Evolutionary conservation across 1,284 basidiomycete genomes (phyloP).

Genomic region (Fistulinella cinereoalba): DNA sequence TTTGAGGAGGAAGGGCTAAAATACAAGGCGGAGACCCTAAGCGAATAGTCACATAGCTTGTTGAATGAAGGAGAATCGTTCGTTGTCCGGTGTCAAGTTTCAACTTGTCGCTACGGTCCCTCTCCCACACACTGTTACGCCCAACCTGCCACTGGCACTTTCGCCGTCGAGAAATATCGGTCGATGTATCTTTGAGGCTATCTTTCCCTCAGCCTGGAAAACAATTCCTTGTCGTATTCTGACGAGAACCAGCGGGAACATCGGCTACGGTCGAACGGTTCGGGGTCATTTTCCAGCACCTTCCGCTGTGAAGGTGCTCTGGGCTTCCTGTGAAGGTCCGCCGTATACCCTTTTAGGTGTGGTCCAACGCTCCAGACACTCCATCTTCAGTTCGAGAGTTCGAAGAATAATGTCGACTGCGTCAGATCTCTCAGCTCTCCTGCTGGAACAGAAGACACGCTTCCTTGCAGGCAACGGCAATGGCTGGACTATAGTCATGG

Average conservation of each 20-base stretch:
- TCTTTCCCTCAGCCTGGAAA: not conserved
- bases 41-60: too few species aligned
- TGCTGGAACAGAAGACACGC: slow-evolving; percentile 37
- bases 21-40: slow-evolving; percentile 6
- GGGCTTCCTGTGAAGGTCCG: not conserved
- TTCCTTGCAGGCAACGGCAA: slow-evolving; percentile 42
- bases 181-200: slow-evolving; percentile 1
- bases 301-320: not conserved
- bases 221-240: not conserved
- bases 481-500: slow-evolving; percentile 83
- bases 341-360: slow-evolving; percentile 1
- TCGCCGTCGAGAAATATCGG: not conserved
- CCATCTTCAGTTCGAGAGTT: not conserved
- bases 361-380: not conserved
- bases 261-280: not conserved
- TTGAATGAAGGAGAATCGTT: too few species aligned
- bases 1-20: slow-evolving; percentile 18
- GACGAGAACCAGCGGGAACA: not conserved
- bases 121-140: not conserved
- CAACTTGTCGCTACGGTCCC: too few species aligned
- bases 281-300: not conserved
- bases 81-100: too few species aligned
- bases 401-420: slow-evolving; percentile 23
- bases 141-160: not conserved
- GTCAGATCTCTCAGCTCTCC: slow-evolving; percentile 41